Percentiles rank a stretch among this genome's conserved stretches.
phyloP scores from a whole-genome alignment of 495 filamentous ascomycete species.

The Parathielavia appendiculata region DNA sequence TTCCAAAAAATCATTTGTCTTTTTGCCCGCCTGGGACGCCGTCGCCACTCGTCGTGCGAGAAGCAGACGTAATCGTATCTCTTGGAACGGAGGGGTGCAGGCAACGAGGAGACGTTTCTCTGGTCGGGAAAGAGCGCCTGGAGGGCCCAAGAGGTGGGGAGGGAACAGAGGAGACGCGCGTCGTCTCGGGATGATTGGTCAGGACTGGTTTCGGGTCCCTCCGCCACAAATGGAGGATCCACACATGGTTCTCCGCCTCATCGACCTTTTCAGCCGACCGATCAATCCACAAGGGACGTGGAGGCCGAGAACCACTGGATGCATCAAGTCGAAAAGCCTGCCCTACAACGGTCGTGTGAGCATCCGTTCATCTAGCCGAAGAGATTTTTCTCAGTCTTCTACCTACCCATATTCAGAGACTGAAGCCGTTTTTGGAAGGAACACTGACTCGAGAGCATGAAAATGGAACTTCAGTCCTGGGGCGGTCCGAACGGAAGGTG shows the following conservation, averaged over 20 bases:
- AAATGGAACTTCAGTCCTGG: no score
- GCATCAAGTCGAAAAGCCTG: no score
- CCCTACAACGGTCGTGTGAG: no score
- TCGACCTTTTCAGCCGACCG: constrained; percentile 2
- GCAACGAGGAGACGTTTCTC: constrained; percentile 13
- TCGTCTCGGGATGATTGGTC: constrained; percentile 22
- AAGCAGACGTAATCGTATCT: constrained; percentile 5
- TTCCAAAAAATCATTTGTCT: not conserved
- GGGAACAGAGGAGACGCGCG: constrained; percentile 28
- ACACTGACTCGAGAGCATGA: no score
- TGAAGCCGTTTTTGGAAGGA: no score
- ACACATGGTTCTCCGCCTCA: constrained; percentile 26
- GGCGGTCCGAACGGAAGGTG: no score
- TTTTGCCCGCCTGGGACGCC: not conserved
- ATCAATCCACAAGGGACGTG: not conserved
- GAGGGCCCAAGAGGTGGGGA: constrained; percentile 11
- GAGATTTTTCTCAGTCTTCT: no score
- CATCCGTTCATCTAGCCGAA: no score
- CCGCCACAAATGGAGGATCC: constrained; percentile 26
- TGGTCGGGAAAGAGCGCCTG: not conserved
- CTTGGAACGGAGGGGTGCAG: constrained; percentile 13
- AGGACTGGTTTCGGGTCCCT: constrained; percentile 20
- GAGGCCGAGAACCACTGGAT: not conserved
- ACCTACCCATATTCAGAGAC: no score
- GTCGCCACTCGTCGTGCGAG: not conserved